Base-by-base conservation (phyloP, 768 basidiomycete species). In the Lactarius hengduanensis region DNA sequence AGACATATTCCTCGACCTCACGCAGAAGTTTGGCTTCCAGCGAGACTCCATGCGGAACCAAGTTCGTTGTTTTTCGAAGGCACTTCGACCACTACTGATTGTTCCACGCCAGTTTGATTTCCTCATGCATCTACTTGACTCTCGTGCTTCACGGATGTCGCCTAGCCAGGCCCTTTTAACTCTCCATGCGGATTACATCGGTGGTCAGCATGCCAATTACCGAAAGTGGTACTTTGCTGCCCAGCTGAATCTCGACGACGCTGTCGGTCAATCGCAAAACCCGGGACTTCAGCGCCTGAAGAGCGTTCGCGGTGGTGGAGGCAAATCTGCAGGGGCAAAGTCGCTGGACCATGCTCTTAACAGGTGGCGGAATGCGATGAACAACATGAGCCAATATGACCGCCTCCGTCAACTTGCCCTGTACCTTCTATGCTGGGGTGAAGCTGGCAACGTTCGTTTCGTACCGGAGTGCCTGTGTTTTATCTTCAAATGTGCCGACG, bases 181-280 rank as follows among this genome's bases (percentile, higher is more conserved):
- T 43, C 84, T 99, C 28, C 97, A 99, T 75, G 96, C 96, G 61
- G 96, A 99, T 78, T 99, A 98, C 78, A 98, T 99, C 67, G 97
- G 97, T 64, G 97, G 97, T 56, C 92, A 94, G 74, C 92, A 98
- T 74, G 97, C 97, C 71, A 98, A 98, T 81, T 98, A 98, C 77
- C 91, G 97, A 76, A 98, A 98, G 78, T 98, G 97, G 97, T 99
- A 99, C 76, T 99, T 98, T 76, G 97, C 97, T 43, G 95, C 96
- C 15, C 97, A 99, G 76, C 91, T 99, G 76, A 96, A 98, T 76
- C 90, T 99, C 64, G 97, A 99, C 79, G 97, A 99, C 73, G 96
- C 96, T 34, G 95, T 98, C 66, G 97, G 97, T 57, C 90, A 94
- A 71, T 86, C 90, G 10, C 91, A 96, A 74, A 97, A 98, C 77